Conservation (phyloP, 805 yeast species). For the Suhomyces canberraensis region DNA sequence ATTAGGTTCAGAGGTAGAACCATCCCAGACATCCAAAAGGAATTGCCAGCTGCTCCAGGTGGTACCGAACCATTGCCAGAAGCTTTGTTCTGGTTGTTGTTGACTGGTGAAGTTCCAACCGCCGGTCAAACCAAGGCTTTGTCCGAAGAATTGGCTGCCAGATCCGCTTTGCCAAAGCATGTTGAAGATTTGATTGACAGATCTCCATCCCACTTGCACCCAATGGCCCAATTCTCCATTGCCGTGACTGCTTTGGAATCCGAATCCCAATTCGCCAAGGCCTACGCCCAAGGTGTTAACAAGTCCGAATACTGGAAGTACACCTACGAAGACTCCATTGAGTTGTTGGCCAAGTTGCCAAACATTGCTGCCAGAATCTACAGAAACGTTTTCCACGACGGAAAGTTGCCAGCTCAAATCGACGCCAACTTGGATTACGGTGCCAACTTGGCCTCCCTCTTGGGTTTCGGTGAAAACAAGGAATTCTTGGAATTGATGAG, state of each 20-base stretch:
- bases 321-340: slow-evolving; percentile 67
- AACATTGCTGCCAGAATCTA: slow-evolving; percentile 72
- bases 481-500: slow-evolving; percentile 71
- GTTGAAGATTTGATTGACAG: slow-evolving; percentile 57
- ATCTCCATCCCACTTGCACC: slow-evolving; percentile 68
- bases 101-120: slow-evolving; percentile 72
- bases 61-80: slow-evolving; percentile 68
- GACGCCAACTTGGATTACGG: slow-evolving; percentile 64
- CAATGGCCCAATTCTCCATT: slow-evolving; percentile 80
- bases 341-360: slow-evolving; percentile 71
- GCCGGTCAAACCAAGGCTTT: slow-evolving; percentile 54
- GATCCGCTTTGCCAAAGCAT: slow-evolving; percentile 63
- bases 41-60: slow-evolving; percentile 59
- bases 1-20: slow-evolving; percentile 77
- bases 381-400: slow-evolving; percentile 57
- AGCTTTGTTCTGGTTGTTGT: slow-evolving; percentile 72
- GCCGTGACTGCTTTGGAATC: slow-evolving; percentile 72
- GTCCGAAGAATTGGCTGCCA: slow-evolving; percentile 59
- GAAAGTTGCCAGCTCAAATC: slow-evolving; percentile 50
- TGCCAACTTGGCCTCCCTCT: slow-evolving; percentile 61
- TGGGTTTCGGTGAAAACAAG: slow-evolving; percentile 55
- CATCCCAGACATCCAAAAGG: slow-evolving; percentile 65
- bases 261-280: slow-evolving; percentile 67
- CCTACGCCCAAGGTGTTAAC: slow-evolving; percentile 66
- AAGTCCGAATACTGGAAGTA: slow-evolving; percentile 74